These are phyloP conservation scores for Pseudopyricularia cyperi DNA, from an alignment of 2,329 filamentous ascomycete species.

Conservation along the genomic window DNA sequence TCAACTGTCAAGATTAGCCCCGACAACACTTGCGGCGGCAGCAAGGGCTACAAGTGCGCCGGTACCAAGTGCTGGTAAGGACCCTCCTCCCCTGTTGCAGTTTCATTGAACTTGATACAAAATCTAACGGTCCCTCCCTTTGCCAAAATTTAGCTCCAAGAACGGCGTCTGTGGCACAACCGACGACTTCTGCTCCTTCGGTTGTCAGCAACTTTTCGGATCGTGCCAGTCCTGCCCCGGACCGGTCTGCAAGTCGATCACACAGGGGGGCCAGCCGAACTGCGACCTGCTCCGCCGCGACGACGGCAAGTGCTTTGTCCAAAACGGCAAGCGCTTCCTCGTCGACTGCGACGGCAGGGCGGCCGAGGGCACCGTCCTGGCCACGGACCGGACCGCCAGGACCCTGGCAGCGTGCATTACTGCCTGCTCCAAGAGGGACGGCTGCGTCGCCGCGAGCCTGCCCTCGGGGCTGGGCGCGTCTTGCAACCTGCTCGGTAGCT, in stretches of 20 bases:
- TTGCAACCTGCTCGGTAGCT: background rate
- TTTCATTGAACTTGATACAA: too few species aligned
- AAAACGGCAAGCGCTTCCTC: background rate
- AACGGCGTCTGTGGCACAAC: constrained; percentile 5
- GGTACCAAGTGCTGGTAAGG: constrained; percentile 2
- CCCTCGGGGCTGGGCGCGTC: background rate
- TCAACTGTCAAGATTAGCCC: background rate
- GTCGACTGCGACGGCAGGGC: background rate
- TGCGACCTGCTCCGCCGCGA: background rate
- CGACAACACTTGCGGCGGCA: background rate
- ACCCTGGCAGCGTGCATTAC: background rate
- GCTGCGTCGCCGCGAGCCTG: background rate
- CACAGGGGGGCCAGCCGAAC: constrained; percentile 10
- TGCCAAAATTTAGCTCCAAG: constrained; percentile 2
- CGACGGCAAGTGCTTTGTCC: background rate
- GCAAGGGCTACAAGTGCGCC: background rate
- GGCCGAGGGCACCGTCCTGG: background rate
- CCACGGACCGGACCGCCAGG: background rate
- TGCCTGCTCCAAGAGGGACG: background rate
- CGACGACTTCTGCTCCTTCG: constrained; percentile 6
- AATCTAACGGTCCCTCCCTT: background rate
- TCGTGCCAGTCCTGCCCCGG: constrained; percentile 3
- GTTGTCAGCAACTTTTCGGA: constrained; percentile 7
- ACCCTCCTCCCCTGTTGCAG: too few species aligned
- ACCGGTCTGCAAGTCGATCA: background rate